These are phyloP conservation scores for Citrullus colocynthis DNA, from an alignment of 306 rosid species.

Conservation along the genomic window DNA sequence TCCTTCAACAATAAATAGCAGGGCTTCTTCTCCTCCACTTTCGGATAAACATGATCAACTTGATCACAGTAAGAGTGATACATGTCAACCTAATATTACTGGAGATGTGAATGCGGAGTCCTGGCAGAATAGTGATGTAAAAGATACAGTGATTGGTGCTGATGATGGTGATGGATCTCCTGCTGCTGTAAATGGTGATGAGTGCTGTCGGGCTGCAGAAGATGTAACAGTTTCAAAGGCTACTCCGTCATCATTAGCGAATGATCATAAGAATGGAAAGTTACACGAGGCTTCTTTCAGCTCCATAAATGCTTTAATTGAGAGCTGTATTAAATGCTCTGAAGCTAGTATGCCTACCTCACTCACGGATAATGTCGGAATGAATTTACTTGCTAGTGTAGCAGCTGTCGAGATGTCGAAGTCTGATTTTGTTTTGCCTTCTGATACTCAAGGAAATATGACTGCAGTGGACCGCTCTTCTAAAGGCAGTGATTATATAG, in stretches of 20 bases:
- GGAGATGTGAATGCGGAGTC: conserved; percentile 37
- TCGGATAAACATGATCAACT: conserved; percentile 45
- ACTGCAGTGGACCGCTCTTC: conserved; percentile 28
- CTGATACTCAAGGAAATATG: conserved; percentile 33
- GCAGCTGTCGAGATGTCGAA: conserved; percentile 75
- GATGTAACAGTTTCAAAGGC: conserved; percentile 33
- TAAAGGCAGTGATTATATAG: conserved; percentile 29
- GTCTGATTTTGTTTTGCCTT: conserved; percentile 47
- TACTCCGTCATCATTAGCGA: conserved; percentile 32
- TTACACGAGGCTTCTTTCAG: conserved; percentile 51
- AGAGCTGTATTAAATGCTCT: conserved; percentile 68
- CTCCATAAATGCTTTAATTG: conserved; percentile 72
- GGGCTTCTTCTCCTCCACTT: conserved; percentile 45
- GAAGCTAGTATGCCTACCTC: conserved; percentile 45
- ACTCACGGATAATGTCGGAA: conserved; percentile 58
- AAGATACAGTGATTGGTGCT: conserved; percentile 23
- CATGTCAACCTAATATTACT: conserved; percentile 20
- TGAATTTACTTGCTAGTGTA: conserved; percentile 78
- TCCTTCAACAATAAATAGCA: conserved; percentile 27
- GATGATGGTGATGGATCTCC: conserved; percentile 51
- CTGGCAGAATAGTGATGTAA: conserved; percentile 34
- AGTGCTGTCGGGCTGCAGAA: conserved; percentile 25
- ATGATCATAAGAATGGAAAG: conserved; percentile 38
- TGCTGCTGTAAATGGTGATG: conserved; percentile 25
- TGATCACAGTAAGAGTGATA: conserved; percentile 46